Evolutionary conservation across 2,329 filamentous ascomycete species (phyloP).

Genomic region (Thelonectria olida): DNA sequence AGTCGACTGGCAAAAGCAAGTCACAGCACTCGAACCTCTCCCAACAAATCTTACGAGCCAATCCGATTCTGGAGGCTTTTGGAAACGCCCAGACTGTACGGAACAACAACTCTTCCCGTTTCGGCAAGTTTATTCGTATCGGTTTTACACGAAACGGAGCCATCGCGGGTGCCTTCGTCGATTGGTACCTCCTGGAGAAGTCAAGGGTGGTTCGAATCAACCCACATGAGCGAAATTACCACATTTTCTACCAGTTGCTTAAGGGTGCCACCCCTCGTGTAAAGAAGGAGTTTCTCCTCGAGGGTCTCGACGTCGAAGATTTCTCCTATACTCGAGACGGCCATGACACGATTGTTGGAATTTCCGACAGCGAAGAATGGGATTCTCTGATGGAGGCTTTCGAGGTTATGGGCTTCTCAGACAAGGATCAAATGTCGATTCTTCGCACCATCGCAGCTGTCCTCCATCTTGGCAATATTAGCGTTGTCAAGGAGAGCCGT

Average conservation of each 20-base stretch:
- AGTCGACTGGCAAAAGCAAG: conserved; percentile 73
- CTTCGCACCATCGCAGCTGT: conserved; percentile 90
- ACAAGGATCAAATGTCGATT: conserved; percentile 84
- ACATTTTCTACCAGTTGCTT: conserved; percentile 95
- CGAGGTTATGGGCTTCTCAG: conserved; percentile 89
- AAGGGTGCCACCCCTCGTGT: conserved; percentile 80
- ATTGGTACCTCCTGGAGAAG: conserved; percentile 98
- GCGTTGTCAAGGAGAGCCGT: conserved; percentile 88
- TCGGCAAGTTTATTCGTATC: conserved; percentile 98
- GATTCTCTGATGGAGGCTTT: conserved; percentile 90
- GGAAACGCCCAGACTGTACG: conserved; percentile 97
- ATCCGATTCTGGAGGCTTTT: conserved; percentile 97
- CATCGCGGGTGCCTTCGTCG: conserved; percentile 95
- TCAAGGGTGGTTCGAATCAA: conserved; percentile 95
- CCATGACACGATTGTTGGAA: conserved; percentile 88
- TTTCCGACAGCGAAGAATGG: conserved; percentile 94
- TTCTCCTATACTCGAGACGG: conserved; percentile 93
- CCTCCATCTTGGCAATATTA: conserved; percentile 91
- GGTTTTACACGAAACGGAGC: conserved; percentile 89
- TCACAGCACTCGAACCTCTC: conserved; percentile 82
- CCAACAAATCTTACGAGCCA: conserved; percentile 94
- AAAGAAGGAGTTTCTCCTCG: conserved; percentile 80
- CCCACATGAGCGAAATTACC: conserved; percentile 90
- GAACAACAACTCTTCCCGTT: conserved; percentile 98
- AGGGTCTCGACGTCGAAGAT: conserved; percentile 79